Evolutionary conservation across 805 yeast genomes (phyloP).

Genomic region (Saccharomycopsis guyanensis): DNA sequence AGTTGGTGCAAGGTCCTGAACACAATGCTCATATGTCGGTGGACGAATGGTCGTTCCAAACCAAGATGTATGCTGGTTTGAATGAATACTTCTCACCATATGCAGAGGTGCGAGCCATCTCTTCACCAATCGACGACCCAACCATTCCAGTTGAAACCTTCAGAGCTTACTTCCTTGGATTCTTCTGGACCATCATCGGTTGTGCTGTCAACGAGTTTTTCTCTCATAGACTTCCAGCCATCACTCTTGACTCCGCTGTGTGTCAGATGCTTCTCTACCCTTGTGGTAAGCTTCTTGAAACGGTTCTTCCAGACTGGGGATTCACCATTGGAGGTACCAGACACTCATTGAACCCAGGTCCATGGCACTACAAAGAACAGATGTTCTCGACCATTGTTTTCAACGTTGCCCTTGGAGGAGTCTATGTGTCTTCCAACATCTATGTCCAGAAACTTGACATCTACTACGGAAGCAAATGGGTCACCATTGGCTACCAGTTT

Average conservation of each 20-base stretch:
- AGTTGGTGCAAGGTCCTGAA: constrained; percentile 24
- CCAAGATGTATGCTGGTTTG: constrained; percentile 30
- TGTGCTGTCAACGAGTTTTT: constrained; percentile 51
- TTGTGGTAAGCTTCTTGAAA: constrained; percentile 36
- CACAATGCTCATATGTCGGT: constrained; percentile 22
- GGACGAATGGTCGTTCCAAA: constrained; percentile 25
- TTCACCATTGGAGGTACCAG: constrained; percentile 33
- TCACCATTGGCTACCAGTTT: constrained; percentile 43
- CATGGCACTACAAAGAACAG: constrained; percentile 59
- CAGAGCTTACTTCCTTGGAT: constrained; percentile 32
- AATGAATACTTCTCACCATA: constrained; percentile 47
- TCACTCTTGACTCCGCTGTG: constrained; percentile 36
- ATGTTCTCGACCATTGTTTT: constrained; percentile 48
- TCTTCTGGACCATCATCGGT: constrained; percentile 44
- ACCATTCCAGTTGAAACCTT: constrained; percentile 42
- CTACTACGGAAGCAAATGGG: constrained; percentile 28
- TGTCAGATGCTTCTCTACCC: constrained; percentile 41
- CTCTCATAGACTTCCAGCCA: constrained; percentile 45
- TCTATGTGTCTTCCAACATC: constrained; percentile 34
- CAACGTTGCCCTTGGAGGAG: constrained; percentile 29
- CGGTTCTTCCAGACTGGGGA: constrained; percentile 38
- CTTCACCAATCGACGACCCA: constrained; percentile 44
- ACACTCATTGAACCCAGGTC: constrained; percentile 49
- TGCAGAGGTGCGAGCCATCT: constrained; percentile 60
- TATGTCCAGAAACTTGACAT: constrained; percentile 27